Percentiles rank a stretch among this genome's conserved stretches.
These are phyloP conservation scores for Capsicum chinense DNA, from an alignment of 257 asterid genomes.

Conservation along the genomic window DNA sequence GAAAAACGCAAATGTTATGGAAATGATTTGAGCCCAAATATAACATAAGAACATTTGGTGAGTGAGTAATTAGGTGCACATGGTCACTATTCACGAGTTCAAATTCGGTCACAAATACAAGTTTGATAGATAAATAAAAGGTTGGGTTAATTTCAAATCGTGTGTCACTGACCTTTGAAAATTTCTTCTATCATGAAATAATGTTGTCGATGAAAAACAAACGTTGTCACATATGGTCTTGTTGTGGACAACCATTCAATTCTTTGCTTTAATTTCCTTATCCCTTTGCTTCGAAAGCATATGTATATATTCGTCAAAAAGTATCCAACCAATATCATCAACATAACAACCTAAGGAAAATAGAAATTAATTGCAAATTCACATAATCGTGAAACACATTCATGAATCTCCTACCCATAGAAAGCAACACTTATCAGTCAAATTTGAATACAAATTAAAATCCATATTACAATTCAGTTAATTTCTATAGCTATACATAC, in stretches of 20 bases:
- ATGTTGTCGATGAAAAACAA: neutral
- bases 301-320: neutral
- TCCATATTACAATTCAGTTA: too few species aligned
- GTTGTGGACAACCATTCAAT: neutral
- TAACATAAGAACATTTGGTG: neutral
- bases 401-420: too few species aligned
- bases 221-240: neutral
- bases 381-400: neutral
- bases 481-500: too few species aligned
- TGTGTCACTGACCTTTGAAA: neutral
- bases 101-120: neutral
- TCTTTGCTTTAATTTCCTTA: neutral
- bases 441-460: too few species aligned
- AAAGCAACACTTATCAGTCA: too few species aligned
- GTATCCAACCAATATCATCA: neutral
- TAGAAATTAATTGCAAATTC: too few species aligned
- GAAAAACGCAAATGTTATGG: too few species aligned
- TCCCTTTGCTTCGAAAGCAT: neutral
- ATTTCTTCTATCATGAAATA: neutral
- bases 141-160: neutral
- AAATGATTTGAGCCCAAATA: too few species aligned
- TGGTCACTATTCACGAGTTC: neutral
- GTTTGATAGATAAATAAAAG: neutral
- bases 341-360: too few species aligned
- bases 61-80: neutral